Percentiles rank a stretch among this genome's conserved stretches.
phyloP scores from a whole-genome alignment of 305 asterid species.

The Rubia balearica region DNA sequence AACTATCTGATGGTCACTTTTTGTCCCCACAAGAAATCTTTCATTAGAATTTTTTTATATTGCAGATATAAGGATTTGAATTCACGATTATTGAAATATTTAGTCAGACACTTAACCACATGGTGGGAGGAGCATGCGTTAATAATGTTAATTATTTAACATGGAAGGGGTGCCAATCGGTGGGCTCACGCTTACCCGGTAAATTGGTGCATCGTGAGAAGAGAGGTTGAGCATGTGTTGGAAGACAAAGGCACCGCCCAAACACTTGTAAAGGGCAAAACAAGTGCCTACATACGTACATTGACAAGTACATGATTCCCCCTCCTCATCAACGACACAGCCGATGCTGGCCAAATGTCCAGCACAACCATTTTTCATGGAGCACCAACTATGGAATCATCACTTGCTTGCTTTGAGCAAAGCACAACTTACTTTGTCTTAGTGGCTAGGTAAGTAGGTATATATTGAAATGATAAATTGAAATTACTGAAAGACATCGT shows the following conservation, averaged over 20 bases:
- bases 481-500: too few relatives aligned
- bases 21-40: too few relatives aligned
- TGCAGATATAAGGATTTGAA: too few relatives aligned
- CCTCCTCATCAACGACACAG: neutral
- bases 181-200: neutral
- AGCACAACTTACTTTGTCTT: neutral
- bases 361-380: neutral
- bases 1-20: too few relatives aligned
- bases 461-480: too few relatives aligned
- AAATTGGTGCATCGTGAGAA: neutral
- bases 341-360: neutral
- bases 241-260: neutral
- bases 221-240: neutral
- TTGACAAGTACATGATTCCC: neutral
- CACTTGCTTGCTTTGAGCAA: neutral
- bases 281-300: neutral
- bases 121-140: too few relatives aligned
- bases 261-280: neutral
- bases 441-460: neutral
- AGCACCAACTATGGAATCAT: neutral
- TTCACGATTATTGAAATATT: too few relatives aligned
- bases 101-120: too few relatives aligned
- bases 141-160: too few relatives aligned
- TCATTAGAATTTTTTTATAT: too few relatives aligned
- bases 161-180: neutral